Evolutionary conservation across 108 stramenopile genomes (phyloP).

Genomic region (Stephanodiscus triporus): DNA sequence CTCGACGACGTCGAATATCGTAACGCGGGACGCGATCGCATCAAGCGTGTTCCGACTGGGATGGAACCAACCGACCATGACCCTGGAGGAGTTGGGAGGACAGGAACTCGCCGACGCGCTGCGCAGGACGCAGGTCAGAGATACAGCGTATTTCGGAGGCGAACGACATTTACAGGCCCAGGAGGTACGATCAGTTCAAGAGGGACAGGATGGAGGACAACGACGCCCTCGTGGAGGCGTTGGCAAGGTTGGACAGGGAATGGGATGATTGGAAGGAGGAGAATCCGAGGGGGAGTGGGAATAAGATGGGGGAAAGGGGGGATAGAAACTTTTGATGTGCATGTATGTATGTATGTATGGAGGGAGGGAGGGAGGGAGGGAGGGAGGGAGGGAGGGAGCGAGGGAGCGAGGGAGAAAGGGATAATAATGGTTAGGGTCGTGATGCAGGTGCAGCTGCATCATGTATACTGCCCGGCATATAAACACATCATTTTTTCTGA

Average conservation of each 20-base stretch:
- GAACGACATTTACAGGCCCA: constrained; percentile 46
- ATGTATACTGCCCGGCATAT: too few relatives aligned
- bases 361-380: too few relatives aligned
- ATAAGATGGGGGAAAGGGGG: constrained; percentile 89
- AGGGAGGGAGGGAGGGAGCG: too few relatives aligned
- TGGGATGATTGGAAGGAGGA: constrained; percentile 98
- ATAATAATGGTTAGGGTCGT: too few relatives aligned
- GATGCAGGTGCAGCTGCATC: too few relatives aligned
- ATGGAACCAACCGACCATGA: constrained; percentile 96
- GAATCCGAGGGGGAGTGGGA: constrained; percentile 95
- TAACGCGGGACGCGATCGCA: constrained; percentile 73
- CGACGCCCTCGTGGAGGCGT: constrained; percentile 79
- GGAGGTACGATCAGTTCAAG: constrained; percentile 88
- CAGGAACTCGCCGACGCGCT: constrained; percentile 83
- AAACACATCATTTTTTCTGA: too few relatives aligned
- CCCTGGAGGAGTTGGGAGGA: constrained; percentile 92
- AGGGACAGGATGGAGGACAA: constrained; percentile 93
- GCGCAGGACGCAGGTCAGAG: constrained; percentile 65
- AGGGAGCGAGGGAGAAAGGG: too few relatives aligned
- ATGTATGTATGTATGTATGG: too few relatives aligned
- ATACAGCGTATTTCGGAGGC: constrained; percentile 76
- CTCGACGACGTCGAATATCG: not conserved
- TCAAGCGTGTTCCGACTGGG: constrained; percentile 91
- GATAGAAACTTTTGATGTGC: constrained; percentile 85
- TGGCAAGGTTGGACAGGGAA: constrained; percentile 84